Evolutionary conservation across 495 filamentous ascomycete genomes (phyloP).

Genomic region (Melanomma pulvis-pyrius): DNA sequence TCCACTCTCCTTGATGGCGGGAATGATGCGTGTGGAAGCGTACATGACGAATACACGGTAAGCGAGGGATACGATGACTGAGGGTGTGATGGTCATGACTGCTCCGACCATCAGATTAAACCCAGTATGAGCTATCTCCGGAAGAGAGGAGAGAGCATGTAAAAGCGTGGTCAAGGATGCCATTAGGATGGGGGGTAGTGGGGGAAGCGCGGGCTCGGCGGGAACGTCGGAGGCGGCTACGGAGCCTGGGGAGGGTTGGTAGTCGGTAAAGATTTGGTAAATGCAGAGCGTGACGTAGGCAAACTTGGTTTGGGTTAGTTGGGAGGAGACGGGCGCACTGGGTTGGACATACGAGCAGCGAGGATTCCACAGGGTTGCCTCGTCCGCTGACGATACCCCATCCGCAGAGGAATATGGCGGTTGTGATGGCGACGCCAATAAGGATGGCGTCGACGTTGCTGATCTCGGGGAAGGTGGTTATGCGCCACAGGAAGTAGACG

Average conservation of each 20-base stretch:
- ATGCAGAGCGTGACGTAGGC: slow-evolving; percentile 96
- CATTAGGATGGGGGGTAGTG: slow-evolving; percentile 95
- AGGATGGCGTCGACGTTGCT: slow-evolving; percentile 90
- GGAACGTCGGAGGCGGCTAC: slow-evolving; percentile 59
- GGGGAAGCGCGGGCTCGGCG: slow-evolving; percentile 78
- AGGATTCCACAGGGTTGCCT: slow-evolving; percentile 94
- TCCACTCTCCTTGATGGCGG: slow-evolving; percentile 83
- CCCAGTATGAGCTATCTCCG: slow-evolving; percentile 77
- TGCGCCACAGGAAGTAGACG: slow-evolving; percentile 94
- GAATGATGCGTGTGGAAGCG: slow-evolving; percentile 93
- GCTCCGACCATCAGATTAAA: slow-evolving; percentile 88
- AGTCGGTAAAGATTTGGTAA: slow-evolving; percentile 99
- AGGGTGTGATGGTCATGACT: slow-evolving; percentile 89
- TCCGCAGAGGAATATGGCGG: slow-evolving; percentile 85
- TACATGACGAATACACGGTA: slow-evolving; percentile 95
- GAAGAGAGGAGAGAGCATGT: slow-evolving; percentile 79
- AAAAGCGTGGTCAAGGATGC: slow-evolving; percentile 93
- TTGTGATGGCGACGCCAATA: slow-evolving; percentile 89
- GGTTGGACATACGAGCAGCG: slow-evolving; percentile 60
- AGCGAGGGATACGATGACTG: slow-evolving; percentile 87
- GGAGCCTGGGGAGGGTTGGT: slow-evolving; percentile 67
- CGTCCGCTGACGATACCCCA: slow-evolving; percentile 94
- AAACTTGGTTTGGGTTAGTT: slow-evolving; percentile 53
- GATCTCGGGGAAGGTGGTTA: slow-evolving; percentile 89
- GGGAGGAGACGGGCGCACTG: background rate